phyloP scores from a whole-genome alignment of 345 rosid species.

The Citropsis articulata region DNA sequence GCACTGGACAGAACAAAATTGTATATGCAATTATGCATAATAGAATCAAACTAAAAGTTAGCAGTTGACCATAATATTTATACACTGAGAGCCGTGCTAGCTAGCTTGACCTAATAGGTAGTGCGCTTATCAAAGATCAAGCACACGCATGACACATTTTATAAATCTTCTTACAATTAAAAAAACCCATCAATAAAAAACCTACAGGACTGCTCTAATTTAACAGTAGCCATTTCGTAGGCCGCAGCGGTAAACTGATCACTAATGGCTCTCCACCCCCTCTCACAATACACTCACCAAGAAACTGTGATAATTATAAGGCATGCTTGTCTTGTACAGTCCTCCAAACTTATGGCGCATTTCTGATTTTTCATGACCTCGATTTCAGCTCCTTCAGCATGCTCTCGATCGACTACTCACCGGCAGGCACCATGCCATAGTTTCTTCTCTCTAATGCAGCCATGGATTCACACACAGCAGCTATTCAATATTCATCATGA shows the following conservation, averaged over 20 bases:
- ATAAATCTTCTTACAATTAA: too few relatives aligned
- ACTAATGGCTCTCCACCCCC: background rate
- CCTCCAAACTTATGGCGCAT: background rate
- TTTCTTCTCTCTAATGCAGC: background rate
- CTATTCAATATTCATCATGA: background rate
- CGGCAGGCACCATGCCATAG: background rate
- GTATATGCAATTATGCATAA: rapidly evolving
- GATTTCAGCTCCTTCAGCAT: background rate
- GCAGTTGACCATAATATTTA: rapidly evolving
- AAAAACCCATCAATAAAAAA: too few relatives aligned
- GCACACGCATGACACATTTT: too few relatives aligned
- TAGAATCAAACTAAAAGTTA: too few relatives aligned
- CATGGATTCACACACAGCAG: background rate
- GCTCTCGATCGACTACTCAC: background rate
- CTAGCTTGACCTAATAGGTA: too few relatives aligned
- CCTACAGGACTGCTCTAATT: background rate
- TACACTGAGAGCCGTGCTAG: too few relatives aligned
- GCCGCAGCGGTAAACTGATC: background rate
- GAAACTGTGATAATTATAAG: background rate
- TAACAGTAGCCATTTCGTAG: background rate
- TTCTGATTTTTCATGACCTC: background rate
- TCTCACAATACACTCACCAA: background rate
- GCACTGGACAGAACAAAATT: too few relatives aligned
- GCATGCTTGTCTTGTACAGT: background rate
- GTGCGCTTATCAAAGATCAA: too few relatives aligned